Evolutionary conservation across 2,329 filamentous ascomycete species (phyloP), one percentile per base, ranked within the genome.

Genomic region (Tolypocladium cylindrosporum): DNA sequence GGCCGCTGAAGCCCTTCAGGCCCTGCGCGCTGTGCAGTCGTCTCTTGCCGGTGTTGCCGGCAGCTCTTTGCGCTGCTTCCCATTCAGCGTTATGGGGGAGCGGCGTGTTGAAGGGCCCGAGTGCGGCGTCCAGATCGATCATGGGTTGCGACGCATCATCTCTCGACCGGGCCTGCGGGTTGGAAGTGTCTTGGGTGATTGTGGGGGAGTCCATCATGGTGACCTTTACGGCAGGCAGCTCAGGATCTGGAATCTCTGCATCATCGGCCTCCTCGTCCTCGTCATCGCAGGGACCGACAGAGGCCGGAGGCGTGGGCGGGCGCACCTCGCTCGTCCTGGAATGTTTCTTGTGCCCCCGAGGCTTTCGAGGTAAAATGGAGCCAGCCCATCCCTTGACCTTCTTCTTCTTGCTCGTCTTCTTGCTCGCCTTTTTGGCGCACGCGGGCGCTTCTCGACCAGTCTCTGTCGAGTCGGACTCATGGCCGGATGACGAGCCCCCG

Each of bases 81-180:
- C 86, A 88, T 60, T 86, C 84, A 2, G 82, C 76, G 59, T 85
- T 86, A 13, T 78, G 78, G 39, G 77, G 77, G 2, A 85, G 76
- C 34, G 89, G 89, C 0, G 91, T 96, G 66, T 95, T 94, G 72
- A 96, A 96, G 0, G 93, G 91, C 1, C 91, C 92, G 1, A 97
- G 80, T 34, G 93, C 94, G 21, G 92, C 93, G 74, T 99, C 94
- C 48, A 99, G 77, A 71, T 99, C 94, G 62, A 99, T 95, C 71
- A 97, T 88, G 9, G 89, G 87, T 67, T 86, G 90, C 56, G 87
- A 81, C 3, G 82, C 71, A 59, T 95, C 90, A 53, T 86, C 83
- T 10, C 84, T 79, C 4, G 62, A 59, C 21, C 66, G 74, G 74
- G 3, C 70, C 60, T 19, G 67, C 58, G 39, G 66, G 59, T 41